Evolutionary conservation across 2,329 filamentous ascomycete species (phyloP), one percentile per base, ranked within the genome.

Genomic region (Fusarium nelsonii): DNA sequence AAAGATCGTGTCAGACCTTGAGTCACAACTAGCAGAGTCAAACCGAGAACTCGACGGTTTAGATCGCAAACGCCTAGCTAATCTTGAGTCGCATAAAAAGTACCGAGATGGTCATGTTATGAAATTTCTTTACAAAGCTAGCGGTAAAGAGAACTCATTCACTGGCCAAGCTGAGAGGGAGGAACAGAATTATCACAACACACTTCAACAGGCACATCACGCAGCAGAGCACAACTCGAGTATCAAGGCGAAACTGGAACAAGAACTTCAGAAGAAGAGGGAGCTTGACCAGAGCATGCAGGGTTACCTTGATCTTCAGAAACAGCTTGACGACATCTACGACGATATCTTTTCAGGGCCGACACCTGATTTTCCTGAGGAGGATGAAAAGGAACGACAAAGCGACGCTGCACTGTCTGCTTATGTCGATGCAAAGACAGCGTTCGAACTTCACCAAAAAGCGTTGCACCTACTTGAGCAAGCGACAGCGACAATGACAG

Each of bases 161-260:
- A 76, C 79, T 16, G 80, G 80, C n/a, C 81, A 80, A 50, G 83
- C 84, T 15, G 80, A 81, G 49, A 85, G 84, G 64, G 86, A 88
- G 74, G 85, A 88, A 73, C 76, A 78, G 43, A 85, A 88, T 65
- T 88, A 87, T 73, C 80, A 86, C 28, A 82, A 85, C 45, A 85
- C 82, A 0, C 79, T 86, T 46, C 82, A 86, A 61, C 75, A 82
- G 32, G 79, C 84, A 59, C 80, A 84, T 26, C 78, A 82, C 26
- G 81, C 83, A 41, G 80, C 82, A 45, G 79, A 82, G 39, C 71
- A 80, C 49, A 79, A 82, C 37, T 77, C 80, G 3, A 77, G 78
- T 52, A 71, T 88, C 4, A 75, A 77, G 7, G 51, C 51, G 1
- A 80, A 83, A 58, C 77, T 84, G 2, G 65, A 74, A 0, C 78